Base-by-base conservation (phyloP, 345 rosid genomes). In the Camelina sativa region DNA sequence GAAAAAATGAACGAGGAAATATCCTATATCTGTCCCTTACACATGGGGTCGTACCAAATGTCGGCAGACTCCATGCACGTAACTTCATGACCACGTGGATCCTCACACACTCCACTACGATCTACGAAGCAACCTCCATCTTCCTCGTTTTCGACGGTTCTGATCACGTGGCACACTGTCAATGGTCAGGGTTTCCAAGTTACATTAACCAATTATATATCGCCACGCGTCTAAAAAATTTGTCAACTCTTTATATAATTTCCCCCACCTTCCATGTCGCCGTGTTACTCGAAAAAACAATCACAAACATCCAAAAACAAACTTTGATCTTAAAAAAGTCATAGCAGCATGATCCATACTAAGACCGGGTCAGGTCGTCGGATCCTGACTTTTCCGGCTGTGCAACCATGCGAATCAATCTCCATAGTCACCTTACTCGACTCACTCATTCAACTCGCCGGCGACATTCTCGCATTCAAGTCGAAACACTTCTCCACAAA, bases 351-450 rank as follows among this genome's bases (percentile, higher is more conserved):
- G 78, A 65, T 57, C 41, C 72, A 74, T 37, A 35, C 59, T 1
- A 74, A 74, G 8, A 46, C 66, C 55, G 25, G 46, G 13, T 15
- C 48, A 3, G 79, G 48, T 53, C 97, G 97, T 77, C 91, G 91
- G 84, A 67, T 90, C 56, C 72, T 93, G 46, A 78, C 85, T 2
- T 85, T 78, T 57, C 97, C 95, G 75, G 91, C 97, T 0, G 95
- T 93, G 15, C 88, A 79, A 17, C 98, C 98, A 23, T 89, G 88
- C 66, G 85, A 82, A 41, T 72, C 80, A 13, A 69, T 87, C 64
- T 82, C 91, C 32, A 82, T 81, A 64, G 71, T 52, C 11, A 89
- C 89, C 16, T 90, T 90, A 46, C 72, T 90, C 37, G 60, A 47
- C 51, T 90, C 98, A 6, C 80, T 93, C 7, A 80, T 82, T 44